Base-by-base conservation (phyloP, 495 filamentous ascomycete species). In the Penicillium canescens region DNA sequence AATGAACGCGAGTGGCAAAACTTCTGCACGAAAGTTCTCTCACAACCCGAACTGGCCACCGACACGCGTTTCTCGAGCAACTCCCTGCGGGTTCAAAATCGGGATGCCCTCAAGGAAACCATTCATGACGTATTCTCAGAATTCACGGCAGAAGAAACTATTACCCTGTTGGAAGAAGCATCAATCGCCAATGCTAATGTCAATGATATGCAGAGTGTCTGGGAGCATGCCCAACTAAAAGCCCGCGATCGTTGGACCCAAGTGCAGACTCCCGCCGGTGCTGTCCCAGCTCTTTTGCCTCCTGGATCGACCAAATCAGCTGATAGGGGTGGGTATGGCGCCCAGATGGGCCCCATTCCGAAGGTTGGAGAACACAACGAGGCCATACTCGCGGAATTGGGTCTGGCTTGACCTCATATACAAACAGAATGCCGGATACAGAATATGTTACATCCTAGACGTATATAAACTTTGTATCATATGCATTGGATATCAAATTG, bases 1-100 rank as follows among this genome's bases (percentile, higher is more conserved):
- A 81, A 80, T 49, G 78, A 80, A 58, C 63, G 78, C 6, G 78
- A 81, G 59, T 81, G 76, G 77, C 60, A 54, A 10, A 77, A 65
- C 4, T 78, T 81, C 54, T 80, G 78, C 46, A 47, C 57, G 1
- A 54, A 59, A 14, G 75, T 80, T 6, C 62, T 79, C 13, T 42
- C 37, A 1, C 60, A 66, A 35, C 56, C 66, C 0, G 60, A 62
- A 2, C 23, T 77, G 1, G 63, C 69, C 4, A 56, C 57, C 1
- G 71, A 74, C 44, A n/a, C 57, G 38, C 65, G 69, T 5, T 78
- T 76, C 31, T 57, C 52, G 3, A 74, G 52, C 45, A 78, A 78
- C 52, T 60, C 64, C 0, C 51, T 70, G 1, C 62, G 70, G 16
- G 53, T 53, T 0, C 42, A 69, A 46, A 74, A 76, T 42, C 66